Conservation (phyloP, 2,329 filamentous ascomycete genomes). For the Biscogniauxia marginata region DNA sequence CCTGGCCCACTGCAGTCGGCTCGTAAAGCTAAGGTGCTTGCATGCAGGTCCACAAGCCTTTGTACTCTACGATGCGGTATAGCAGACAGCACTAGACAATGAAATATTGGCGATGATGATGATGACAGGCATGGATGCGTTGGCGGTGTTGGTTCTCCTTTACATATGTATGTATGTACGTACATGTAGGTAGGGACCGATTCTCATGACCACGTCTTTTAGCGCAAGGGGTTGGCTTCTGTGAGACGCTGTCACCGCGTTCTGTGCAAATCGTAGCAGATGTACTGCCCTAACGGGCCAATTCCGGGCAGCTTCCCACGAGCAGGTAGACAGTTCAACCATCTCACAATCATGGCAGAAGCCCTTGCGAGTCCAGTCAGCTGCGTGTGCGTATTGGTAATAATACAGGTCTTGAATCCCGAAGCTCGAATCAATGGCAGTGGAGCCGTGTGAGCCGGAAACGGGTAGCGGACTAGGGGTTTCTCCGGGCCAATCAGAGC, state of each 20-base stretch:
- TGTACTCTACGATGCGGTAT: not conserved
- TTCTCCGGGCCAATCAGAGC: slow-evolving; percentile 29
- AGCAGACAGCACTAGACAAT: too few species aligned
- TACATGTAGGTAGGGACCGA: slow-evolving; percentile 1
- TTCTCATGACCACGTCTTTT: not conserved
- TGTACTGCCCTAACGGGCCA: too few species aligned
- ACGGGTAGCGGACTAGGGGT: slow-evolving; percentile 28
- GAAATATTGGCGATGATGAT: slow-evolving; percentile 10
- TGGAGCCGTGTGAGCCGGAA: slow-evolving; percentile 20
- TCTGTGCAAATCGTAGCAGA: not conserved
- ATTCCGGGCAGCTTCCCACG: not conserved
- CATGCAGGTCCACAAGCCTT: not conserved
- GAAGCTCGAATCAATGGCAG: not conserved
- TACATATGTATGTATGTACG: not conserved
- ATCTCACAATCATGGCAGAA: too few species aligned
- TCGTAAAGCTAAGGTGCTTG: not conserved
- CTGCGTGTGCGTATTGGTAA: not conserved
- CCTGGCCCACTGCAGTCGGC: not conserved
- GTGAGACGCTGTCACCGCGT: slow-evolving; percentile 6
- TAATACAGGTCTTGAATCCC: not conserved
- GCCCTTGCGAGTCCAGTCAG: not conserved
- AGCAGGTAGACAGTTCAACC: not conserved
- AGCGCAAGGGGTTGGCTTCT: slow-evolving; percentile 5
- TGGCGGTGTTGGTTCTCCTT: not conserved
- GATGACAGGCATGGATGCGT: not conserved